phyloP scores from a whole-genome alignment of 805 yeast species.

The Candida glaebosa region DNA sequence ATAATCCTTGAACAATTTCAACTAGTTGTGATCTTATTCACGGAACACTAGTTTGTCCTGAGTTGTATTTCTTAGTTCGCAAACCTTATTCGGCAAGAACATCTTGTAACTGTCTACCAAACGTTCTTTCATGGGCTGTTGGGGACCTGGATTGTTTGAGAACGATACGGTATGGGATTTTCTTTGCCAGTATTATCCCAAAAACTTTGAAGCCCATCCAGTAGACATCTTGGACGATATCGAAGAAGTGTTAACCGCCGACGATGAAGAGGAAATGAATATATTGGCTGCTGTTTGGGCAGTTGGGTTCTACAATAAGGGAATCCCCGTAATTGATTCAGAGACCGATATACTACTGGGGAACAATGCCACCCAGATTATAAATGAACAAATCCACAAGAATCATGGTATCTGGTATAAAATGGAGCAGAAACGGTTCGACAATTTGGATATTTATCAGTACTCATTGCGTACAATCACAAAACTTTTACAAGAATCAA shows the following conservation, averaged over 20 bases:
- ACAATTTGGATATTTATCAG: background rate
- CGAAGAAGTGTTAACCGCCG: background rate
- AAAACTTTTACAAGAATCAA: background rate
- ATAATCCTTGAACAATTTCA: too few species aligned
- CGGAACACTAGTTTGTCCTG: too few species aligned
- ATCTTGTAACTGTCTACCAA: too few species aligned
- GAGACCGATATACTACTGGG: background rate
- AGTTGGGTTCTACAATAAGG: background rate
- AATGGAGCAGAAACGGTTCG: background rate
- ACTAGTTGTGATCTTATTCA: too few species aligned
- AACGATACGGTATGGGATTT: background rate
- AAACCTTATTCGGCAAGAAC: too few species aligned
- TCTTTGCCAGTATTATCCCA: background rate
- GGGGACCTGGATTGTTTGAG: background rate
- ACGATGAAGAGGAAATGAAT: background rate
- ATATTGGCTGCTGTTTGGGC: background rate
- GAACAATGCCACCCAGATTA: background rate
- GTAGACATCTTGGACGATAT: background rate
- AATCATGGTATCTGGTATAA: background rate
- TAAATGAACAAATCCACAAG: background rate
- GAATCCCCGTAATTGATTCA: background rate
- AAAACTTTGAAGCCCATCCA: background rate
- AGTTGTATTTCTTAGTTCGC: too few species aligned
- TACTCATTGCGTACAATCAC: background rate
- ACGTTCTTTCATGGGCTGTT: background rate